Base-by-base conservation (phyloP, 2,329 filamentous ascomycete genomes). In the Epichloe hybrida region DNA sequence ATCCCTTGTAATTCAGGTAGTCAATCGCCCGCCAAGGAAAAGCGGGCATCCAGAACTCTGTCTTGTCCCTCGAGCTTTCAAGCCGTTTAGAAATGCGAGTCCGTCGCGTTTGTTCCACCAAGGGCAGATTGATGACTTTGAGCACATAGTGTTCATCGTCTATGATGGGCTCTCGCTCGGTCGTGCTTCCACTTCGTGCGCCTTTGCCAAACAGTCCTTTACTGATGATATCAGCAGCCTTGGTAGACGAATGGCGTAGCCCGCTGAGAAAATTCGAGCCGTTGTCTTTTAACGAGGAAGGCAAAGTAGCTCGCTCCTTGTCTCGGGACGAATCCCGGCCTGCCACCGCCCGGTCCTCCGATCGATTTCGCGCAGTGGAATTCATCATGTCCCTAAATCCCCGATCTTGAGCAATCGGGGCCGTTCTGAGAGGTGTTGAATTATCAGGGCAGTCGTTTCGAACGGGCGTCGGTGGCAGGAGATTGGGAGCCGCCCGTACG, bases 21-120 rank as follows among this genome's bases (percentile, higher is more conserved):
- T 97, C 91, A 57, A 97, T 96, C 52, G 89, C 94, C 55, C 91
- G 79, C 86, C 91, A 96, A 0, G 91, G 90, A 52, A 97, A 83
- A 6, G 89, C 87, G 12, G 91, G 91, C 90, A 97, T 95, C 91
- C 91, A 97, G 63, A 94, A 97, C 62, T 96, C 91, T 0, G 91
- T 97, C 73, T 96, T 96, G 63, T 97, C 91, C 55, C 84, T 80
- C 9, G 90, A 95, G 54, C 86, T 81, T 62, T 94, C 88, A 42
- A 97, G 72, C 34, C 85, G 81, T 67, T 91, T 94, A 7, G 89
- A 94, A 63, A 97, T 96, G 55, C 91, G 80, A 0, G 91, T 96
- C 56, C 83, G 74, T n/a, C 91, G 81, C 6, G 90, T 90, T 68
- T 97, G 91, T 64, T 95, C 85, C 27, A 95, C 76, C 34, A 97